A percentile compares a stretch with the other conserved stretches of the same genome.
These are phyloP conservation scores for Leccinum ochraceum DNA, from an alignment of 768 basidiomycete genomes.

Conservation along the genomic window DNA sequence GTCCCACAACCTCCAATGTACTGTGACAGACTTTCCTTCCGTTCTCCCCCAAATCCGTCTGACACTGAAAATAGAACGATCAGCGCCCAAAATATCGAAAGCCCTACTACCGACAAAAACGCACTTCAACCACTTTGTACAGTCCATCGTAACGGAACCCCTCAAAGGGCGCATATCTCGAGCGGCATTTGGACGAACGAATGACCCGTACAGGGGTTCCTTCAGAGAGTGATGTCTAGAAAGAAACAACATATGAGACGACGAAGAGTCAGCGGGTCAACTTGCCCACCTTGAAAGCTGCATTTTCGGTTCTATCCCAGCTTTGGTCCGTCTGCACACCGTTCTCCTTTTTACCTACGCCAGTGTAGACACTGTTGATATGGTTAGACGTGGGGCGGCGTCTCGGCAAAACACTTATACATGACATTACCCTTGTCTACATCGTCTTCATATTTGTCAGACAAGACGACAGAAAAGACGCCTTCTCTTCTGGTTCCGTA, in stretches of 20 bases:
- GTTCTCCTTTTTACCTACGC: slow-evolving; percentile 22
- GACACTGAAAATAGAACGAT: slow-evolving; percentile 15
- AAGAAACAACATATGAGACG: background rate
- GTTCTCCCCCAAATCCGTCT: slow-evolving; percentile 17
- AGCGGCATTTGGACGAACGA: slow-evolving; percentile 20
- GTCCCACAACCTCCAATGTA: slow-evolving; percentile 23
- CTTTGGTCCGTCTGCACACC: slow-evolving; percentile 22
- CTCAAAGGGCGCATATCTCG: slow-evolving; percentile 26
- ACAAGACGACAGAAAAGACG: slow-evolving; percentile 22
- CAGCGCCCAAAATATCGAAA: background rate
- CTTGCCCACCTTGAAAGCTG: slow-evolving; percentile 19
- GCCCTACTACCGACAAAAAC: background rate
- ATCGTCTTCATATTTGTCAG: slow-evolving; percentile 20
- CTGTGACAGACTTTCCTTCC: slow-evolving; percentile 24
- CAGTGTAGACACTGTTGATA: slow-evolving; percentile 28
- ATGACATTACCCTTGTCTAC: slow-evolving; percentile 27
- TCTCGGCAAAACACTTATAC: slow-evolving; percentile 10
- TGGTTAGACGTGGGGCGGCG: background rate
- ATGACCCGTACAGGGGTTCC: slow-evolving; percentile 27
- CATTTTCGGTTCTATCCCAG: slow-evolving; percentile 16
- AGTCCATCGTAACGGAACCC: slow-evolving; percentile 35
- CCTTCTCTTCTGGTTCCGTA: slow-evolving; percentile 14
- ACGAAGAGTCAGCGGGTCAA: background rate
- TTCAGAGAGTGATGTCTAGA: slow-evolving; percentile 18
- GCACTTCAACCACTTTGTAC: slow-evolving; percentile 27